Evolutionary conservation across 495 filamentous ascomycete genomes (phyloP).

Genomic region (Podospora conica): DNA sequence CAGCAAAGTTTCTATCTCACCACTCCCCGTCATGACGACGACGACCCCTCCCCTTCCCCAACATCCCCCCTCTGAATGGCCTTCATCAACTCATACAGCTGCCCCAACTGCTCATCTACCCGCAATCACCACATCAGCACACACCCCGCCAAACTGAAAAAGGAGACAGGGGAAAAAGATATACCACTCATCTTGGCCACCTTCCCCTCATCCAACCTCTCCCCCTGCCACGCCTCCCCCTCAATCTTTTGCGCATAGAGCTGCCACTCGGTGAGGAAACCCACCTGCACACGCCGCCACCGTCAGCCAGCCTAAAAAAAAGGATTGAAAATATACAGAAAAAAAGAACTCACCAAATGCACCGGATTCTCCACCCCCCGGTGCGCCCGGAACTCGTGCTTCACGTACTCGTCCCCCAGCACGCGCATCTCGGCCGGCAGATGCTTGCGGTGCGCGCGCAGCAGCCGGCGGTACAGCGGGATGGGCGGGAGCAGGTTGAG

Average conservation of each 20-base stretch:
- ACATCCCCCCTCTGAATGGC: conserved; percentile 59
- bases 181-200: conserved; percentile 92
- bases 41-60: conserved; percentile 30
- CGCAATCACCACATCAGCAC: background rate
- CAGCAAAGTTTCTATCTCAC: background rate
- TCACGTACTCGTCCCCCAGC: conserved; percentile 86
- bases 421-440: conserved; percentile 68
- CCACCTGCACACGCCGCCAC: conserved; percentile 52
- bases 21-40: background rate
- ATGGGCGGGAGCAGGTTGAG: conserved; percentile 76
- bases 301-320: background rate
- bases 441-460: conserved; percentile 77
- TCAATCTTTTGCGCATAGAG: conserved; percentile 87
- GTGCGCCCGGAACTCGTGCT: conserved; percentile 83
- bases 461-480: conserved; percentile 77
- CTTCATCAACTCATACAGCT: conserved; percentile 91
- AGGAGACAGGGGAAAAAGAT: conserved; percentile 24
- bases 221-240: conserved; percentile 73
- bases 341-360: conserved; percentile 62
- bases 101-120: conserved; percentile 83
- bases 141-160: background rate
- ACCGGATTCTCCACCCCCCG: conserved; percentile 78
- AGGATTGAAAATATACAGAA: background rate
- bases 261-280: conserved; percentile 96
- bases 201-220: conserved; percentile 68